Conservation (phyloP, 768 basidiomycete species). For the Russula vinacea region DNA sequence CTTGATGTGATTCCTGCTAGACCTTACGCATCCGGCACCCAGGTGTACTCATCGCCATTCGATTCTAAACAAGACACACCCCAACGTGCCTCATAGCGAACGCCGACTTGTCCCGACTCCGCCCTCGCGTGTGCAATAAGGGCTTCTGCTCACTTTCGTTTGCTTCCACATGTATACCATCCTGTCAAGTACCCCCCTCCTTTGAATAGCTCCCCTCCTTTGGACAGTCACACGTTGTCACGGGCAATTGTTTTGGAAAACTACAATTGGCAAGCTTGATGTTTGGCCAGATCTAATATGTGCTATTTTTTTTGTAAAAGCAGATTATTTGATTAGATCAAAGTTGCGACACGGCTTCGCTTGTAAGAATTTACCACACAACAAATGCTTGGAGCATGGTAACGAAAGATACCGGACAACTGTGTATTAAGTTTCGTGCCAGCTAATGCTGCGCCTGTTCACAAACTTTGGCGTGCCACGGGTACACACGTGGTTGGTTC, state of each 20-base stretch:
- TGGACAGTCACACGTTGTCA: neutral
- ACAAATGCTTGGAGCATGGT: neutral
- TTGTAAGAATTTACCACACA: neutral
- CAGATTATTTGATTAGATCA: slow-evolving; percentile 1
- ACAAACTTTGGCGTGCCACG: neutral
- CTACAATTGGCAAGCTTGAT: slow-evolving; percentile 1
- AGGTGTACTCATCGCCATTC: slow-evolving; percentile 1
- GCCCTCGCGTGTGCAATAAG: neutral
- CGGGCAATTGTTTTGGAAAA: neutral
- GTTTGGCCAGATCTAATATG: neutral
- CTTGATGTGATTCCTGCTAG: slow-evolving; percentile 37
- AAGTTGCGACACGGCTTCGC: neutral
- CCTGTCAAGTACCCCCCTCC: neutral
- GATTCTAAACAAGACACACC: neutral
- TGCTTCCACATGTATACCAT: neutral
- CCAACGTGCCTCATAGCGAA: neutral
- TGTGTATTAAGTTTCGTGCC: neutral
- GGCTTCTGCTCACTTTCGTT: neutral
- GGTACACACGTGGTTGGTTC: neutral
- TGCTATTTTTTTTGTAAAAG: neutral
- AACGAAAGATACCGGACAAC: neutral
- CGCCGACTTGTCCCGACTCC: neutral
- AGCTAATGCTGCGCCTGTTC: neutral
- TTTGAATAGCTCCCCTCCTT: neutral
- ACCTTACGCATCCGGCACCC: slow-evolving; percentile 31